Evolutionary conservation across 2,329 filamentous ascomycete species (phyloP).

Genomic region (Trichophyton schoenleinii): DNA sequence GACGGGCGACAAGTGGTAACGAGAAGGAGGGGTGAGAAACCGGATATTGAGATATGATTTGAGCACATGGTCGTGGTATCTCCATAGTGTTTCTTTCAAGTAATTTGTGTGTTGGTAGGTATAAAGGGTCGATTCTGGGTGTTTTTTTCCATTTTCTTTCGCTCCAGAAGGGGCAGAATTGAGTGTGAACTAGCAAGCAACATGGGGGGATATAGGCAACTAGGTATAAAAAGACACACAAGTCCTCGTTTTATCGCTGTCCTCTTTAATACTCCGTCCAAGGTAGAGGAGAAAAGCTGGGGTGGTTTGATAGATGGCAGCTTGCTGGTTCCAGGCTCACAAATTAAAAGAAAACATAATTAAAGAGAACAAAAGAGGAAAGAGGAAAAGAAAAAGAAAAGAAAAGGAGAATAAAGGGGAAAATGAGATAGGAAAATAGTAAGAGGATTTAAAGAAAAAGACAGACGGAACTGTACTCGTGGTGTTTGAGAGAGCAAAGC

Average conservation of each 20-base stretch:
- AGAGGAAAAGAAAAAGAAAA: not conserved
- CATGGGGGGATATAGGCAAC: not conserved
- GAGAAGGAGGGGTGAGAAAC: not conserved
- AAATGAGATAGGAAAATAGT: not conserved
- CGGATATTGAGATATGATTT: not conserved
- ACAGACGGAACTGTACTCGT: slow-evolving; percentile 1
- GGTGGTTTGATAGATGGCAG: not conserved
- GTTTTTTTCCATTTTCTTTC: not conserved
- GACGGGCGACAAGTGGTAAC: not conserved
- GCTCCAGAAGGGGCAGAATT: not conserved
- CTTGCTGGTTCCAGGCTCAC: slow-evolving; percentile 3
- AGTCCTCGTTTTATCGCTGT: not conserved
- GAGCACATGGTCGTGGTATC: not conserved
- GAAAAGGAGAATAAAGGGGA: slow-evolving; percentile 1
- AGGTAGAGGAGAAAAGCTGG: not conserved
- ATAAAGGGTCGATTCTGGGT: not conserved
- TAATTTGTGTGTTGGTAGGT: not conserved
- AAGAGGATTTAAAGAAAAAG: not conserved
- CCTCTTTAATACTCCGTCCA: slow-evolving; percentile 2
- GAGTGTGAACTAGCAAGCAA: not conserved
- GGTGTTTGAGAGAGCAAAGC: not conserved
- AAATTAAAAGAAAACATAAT: slow-evolving; percentile 3
- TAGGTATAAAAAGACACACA: not conserved
- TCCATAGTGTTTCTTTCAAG: not conserved
- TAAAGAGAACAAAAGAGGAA: not conserved